A percentile compares a stretch with the other conserved stretches of the same genome.
These are phyloP conservation scores for Camellia lanceoleosa DNA, from an alignment of 148 eudicot species.

Conservation along the genomic window DNA sequence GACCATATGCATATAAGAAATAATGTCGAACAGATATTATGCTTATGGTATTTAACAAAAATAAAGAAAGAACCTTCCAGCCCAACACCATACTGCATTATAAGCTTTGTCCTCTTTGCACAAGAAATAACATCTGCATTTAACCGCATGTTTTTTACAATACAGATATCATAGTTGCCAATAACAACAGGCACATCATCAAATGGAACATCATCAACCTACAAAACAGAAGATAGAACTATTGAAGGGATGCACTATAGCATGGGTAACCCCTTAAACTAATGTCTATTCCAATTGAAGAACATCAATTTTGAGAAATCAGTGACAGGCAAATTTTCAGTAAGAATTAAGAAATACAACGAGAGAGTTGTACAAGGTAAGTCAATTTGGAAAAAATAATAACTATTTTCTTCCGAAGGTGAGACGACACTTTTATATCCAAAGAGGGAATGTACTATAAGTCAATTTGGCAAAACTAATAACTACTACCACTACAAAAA, in stretches of 20 bases:
- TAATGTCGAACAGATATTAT: not conserved
- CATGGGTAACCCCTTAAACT: not conserved
- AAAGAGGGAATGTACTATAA: no score
- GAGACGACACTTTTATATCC: no score
- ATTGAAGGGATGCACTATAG: not conserved
- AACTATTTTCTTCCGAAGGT: no score
- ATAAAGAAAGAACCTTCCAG: constrained; percentile 54
- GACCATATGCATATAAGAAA: not conserved
- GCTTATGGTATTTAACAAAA: not conserved
- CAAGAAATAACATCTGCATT: constrained; percentile 60
- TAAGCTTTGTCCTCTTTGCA: constrained; percentile 78
- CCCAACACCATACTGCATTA: constrained; percentile 96
- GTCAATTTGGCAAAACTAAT: not conserved
- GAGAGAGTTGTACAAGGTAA: no score
- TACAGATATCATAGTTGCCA: constrained; percentile 74
- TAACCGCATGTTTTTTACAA: constrained; percentile 57
- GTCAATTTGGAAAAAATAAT: no score
- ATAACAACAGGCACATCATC: constrained; percentile 59
- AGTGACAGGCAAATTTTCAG: not conserved
- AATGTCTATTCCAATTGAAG: not conserved
- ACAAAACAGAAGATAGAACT: constrained; percentile 20
- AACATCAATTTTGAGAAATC: not conserved
- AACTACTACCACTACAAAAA: not conserved
- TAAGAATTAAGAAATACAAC: not conserved
- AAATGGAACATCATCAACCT: constrained; percentile 82